Conservation (phyloP, 2,329 filamentous ascomycete species). For the Elsinoe fawcettii region DNA sequence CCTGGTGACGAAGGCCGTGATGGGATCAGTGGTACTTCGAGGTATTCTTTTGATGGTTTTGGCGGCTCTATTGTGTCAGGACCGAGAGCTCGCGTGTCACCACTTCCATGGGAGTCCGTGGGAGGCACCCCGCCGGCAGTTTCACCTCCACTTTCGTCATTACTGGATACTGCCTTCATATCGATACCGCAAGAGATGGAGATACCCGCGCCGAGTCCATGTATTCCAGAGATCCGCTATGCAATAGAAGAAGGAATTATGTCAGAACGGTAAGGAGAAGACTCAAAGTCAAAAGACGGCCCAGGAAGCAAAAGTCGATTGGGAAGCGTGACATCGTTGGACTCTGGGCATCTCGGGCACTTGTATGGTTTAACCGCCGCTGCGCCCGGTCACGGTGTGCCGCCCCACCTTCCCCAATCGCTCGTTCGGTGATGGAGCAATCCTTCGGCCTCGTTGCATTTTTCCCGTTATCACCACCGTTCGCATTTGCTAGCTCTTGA, state of each 20-base stretch:
- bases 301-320: not conserved
- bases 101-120: not conserved
- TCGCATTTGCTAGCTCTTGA: no score
- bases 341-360: not conserved
- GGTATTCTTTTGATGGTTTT: conserved; percentile 8
- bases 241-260: not conserved
- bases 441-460: not conserved
- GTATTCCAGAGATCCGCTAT: conserved; percentile 1
- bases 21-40: conserved; percentile 15
- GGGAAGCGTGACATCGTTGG: conserved; percentile 5
- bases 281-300: not conserved
- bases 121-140: not conserved
- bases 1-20: conserved; percentile 31
- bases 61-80: not conserved
- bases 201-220: not conserved
- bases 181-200: not conserved
- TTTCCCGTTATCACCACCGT: not conserved
- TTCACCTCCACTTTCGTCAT: conserved; percentile 8
- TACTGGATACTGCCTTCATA: not conserved
- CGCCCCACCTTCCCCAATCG: conserved; percentile 1
- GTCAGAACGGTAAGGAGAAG: not conserved
- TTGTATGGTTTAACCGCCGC: not conserved
- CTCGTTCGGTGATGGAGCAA: not conserved
- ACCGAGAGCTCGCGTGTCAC: not conserved
- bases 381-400: not conserved